A percentile compares a stretch with the other conserved stretches of the same genome.
Evolutionary conservation across 805 yeast genomes (phyloP).

Genomic region (Nakazawaea holstii): DNA sequence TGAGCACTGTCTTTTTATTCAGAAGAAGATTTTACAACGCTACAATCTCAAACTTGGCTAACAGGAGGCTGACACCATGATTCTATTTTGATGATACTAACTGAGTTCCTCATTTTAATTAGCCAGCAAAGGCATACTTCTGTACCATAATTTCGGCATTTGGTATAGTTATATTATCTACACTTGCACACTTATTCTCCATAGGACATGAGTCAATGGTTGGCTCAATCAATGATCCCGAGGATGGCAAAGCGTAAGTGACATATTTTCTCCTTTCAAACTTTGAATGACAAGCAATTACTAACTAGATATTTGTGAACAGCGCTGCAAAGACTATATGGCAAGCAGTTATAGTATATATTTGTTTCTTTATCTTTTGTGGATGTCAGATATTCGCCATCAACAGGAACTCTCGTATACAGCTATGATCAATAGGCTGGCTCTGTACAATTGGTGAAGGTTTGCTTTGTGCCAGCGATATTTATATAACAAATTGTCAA

Average conservation of each 20-base stretch:
- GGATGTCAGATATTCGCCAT: slow-evolving; percentile 74
- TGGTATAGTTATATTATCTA: slow-evolving; percentile 82
- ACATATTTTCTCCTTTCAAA: background rate
- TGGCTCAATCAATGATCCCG: slow-evolving; percentile 89
- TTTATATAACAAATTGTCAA: no score
- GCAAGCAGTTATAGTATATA: slow-evolving; percentile 82
- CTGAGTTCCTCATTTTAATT: background rate
- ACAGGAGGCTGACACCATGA: no score
- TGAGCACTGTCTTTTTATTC: no score
- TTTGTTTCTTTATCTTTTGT: slow-evolving; percentile 78
- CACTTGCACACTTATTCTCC: slow-evolving; percentile 78
- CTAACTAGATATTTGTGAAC: slow-evolving; percentile 2
- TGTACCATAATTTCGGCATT: slow-evolving; percentile 91
- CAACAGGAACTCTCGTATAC: slow-evolving; percentile 63
- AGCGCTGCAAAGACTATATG: slow-evolving; percentile 86
- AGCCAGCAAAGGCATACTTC: slow-evolving; percentile 89
- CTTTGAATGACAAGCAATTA: background rate
- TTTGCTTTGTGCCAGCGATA: no score
- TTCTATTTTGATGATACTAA: background rate
- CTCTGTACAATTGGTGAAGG: no score
- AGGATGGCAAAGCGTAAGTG: slow-evolving; percentile 76
- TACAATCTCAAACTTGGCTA: no score
- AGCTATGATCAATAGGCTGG: slow-evolving; percentile 24
- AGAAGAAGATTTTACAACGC: no score
- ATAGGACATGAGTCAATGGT: slow-evolving; percentile 84